These are phyloP conservation scores for Laburnicola sp. DNA, from an alignment of 2,329 filamentous ascomycete species.

Conservation along the genomic window DNA sequence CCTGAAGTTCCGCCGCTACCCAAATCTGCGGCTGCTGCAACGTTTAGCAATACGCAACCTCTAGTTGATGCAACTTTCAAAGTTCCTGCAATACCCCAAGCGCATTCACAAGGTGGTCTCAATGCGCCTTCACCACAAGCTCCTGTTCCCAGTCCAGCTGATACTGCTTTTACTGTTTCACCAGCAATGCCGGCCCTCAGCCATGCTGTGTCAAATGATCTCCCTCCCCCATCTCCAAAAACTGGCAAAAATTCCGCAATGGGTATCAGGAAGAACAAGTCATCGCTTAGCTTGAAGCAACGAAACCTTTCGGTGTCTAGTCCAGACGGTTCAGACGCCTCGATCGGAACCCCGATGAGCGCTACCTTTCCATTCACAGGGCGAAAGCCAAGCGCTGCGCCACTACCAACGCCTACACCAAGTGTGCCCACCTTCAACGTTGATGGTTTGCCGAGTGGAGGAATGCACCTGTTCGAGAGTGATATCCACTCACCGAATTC, in stretches of 20 bases:
- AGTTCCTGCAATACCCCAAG: slow-evolving; percentile 36
- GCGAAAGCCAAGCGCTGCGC: slow-evolving; percentile 54
- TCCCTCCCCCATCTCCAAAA: slow-evolving; percentile 42
- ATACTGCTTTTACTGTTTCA: slow-evolving; percentile 47
- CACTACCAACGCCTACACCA: slow-evolving; percentile 72
- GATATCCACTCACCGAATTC: slow-evolving; percentile 70
- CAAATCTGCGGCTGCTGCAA: slow-evolving; percentile 40
- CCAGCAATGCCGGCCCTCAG: slow-evolving; percentile 42
- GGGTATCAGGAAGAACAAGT: slow-evolving; percentile 55
- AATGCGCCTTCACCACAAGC: slow-evolving; percentile 37
- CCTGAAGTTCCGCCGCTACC: slow-evolving; percentile 39
- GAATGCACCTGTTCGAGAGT: slow-evolving; percentile 80
- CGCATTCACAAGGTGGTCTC: slow-evolving; percentile 29
- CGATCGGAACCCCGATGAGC: slow-evolving; percentile 74
- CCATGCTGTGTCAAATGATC: slow-evolving; percentile 50
- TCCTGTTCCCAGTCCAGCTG: slow-evolving; percentile 46
- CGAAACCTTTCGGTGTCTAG: slow-evolving; percentile 71
- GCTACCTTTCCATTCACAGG: slow-evolving; percentile 62
- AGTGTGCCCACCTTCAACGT: slow-evolving; percentile 64
- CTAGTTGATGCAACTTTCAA: slow-evolving; percentile 36
- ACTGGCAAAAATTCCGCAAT: slow-evolving; percentile 33
- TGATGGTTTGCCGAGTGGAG: slow-evolving; percentile 63
- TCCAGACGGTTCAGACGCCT: slow-evolving; percentile 65
- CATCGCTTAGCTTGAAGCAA: slow-evolving; percentile 67
- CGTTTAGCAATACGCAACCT: slow-evolving; percentile 32